Evolutionary conservation across 306 rosid genomes (phyloP), one percentile per base, ranked within the genome.

Genomic region (Delonix regia): DNA sequence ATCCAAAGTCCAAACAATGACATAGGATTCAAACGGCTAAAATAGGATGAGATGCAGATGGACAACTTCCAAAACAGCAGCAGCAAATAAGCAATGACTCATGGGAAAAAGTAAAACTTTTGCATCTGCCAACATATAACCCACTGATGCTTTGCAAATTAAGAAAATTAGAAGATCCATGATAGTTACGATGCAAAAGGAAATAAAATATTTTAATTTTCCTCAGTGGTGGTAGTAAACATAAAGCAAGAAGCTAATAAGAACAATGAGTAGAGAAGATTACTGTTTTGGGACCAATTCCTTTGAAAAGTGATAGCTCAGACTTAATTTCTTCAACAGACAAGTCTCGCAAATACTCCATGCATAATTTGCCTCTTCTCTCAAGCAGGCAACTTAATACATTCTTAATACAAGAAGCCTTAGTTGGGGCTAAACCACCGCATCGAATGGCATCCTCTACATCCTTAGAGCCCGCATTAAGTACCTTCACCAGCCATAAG

Each of bases 261-360:
- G 62, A 56, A 62, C 78, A 5, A 70, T 1, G 3, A 70, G 77
- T 30, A 57, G 70, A 71, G 80, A 83, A 75, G 25, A 57, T 47
- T 85, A 92, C 98, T 59, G 98, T 90, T 83, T 94, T 94, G 61
- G 98, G 97, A 67, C 97, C 97, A 62, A 94, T 89, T 83, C 98
- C 98, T 83, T 92, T 94, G 88, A 92, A 90, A 83, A 80, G 85
- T 6, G 94, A 88, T 8, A 94, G 85, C 80, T 92, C 97, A 24
- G 93, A 82, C 77, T 94, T 92, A 67, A 89, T 76, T 83, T 94
- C 83, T 62, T 83, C 92, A 42, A 92, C 76, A 2, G 94, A 83
- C 73, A 92, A 85, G 36, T 83, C 84, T 41, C 85, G 85, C 84
- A 92, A 77, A 85, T 90, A 92, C 88, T 94, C 98, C 87, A 94